A percentile compares a stretch with the other conserved stretches of the same genome.
Conservation (phyloP, 2,329 filamentous ascomycete species). For the Colletotrichum simmondsii region DNA sequence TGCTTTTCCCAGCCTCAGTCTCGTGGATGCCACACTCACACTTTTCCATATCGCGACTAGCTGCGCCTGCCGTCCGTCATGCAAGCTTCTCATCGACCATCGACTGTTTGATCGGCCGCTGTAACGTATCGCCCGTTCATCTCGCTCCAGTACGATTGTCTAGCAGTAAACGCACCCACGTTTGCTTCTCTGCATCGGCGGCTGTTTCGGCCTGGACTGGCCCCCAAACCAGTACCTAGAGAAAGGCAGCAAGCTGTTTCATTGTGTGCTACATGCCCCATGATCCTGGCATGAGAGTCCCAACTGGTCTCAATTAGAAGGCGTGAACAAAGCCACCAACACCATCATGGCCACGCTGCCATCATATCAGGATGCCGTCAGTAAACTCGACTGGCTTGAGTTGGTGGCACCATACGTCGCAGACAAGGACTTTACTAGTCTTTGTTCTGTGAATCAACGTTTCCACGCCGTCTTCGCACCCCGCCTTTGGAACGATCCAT, state of each 20-base stretch:
- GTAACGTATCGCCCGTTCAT: neutral
- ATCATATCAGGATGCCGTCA: conserved; percentile 63
- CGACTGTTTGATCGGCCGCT: neutral
- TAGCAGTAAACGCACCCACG: neutral
- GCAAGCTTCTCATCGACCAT: neutral
- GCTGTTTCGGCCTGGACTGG: neutral
- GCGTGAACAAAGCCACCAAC: neutral
- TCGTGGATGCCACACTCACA: neutral
- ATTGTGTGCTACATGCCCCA: neutral
- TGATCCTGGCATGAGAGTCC: neutral
- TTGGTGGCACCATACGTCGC: conserved; percentile 58
- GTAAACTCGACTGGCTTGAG: conserved; percentile 58
- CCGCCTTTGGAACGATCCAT: conserved; percentile 63
- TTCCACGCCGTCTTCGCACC: conserved; percentile 63
- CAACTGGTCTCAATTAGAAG: neutral
- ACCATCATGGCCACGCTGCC: conserved; percentile 49
- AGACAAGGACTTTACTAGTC: conserved; percentile 51
- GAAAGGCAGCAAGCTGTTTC: conserved; percentile 20
- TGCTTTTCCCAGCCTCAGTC: neutral
- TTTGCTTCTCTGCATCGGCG: neutral
- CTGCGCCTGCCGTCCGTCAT: neutral
- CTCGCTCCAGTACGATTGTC: neutral
- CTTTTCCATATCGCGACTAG: neutral
- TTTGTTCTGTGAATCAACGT: conserved; percentile 60
- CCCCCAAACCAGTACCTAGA: neutral